Percentiles rank a stretch among this genome's conserved stretches.
Evolutionary conservation across 2,329 filamentous ascomycete species (phyloP).

Genomic region (Phyllosticta citribraziliensis): DNA sequence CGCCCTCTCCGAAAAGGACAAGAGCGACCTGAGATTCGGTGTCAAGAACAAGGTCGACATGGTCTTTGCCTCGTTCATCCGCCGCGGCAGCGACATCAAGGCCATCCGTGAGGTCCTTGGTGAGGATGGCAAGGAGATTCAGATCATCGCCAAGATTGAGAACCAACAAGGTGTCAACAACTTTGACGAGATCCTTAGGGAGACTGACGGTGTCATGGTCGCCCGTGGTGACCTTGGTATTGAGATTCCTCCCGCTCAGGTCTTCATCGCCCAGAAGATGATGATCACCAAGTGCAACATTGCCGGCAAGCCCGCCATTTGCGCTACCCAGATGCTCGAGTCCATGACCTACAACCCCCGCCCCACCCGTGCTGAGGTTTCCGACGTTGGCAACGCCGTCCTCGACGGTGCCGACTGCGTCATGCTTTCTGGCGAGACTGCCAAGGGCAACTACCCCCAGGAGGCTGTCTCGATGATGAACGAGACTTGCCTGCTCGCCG

Average conservation of each 20-base stretch:
- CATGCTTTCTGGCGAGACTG: constrained; percentile 98
- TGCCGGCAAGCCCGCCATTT: constrained; percentile 96
- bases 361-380: constrained; percentile 95
- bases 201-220: constrained; percentile 99
- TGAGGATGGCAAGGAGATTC: constrained; percentile 85
- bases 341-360: constrained; percentile 99
- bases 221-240: constrained; percentile 97
- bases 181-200: constrained; percentile 90
- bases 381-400: constrained; percentile 95
- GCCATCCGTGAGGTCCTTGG: constrained; percentile 89
- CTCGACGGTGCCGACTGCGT: constrained; percentile 98
- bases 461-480: constrained; percentile 97
- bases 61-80: constrained; percentile 98
- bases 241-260: constrained; percentile 95
- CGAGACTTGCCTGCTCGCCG: constrained; percentile 90
- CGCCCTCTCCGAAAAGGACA: constrained; percentile 95
- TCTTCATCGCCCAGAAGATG: constrained; percentile 99
- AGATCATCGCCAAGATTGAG: constrained; percentile 99
- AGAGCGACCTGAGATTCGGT: constrained; percentile 85
- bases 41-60: constrained; percentile 99
- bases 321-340: constrained; percentile 98
- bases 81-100: constrained; percentile 82
- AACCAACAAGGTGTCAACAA: constrained; percentile 99
- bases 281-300: constrained; percentile 99
- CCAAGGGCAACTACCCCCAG: constrained; percentile 89